Conservation (phyloP, 768 basidiomycete genomes). For the Termitomyces sp. region DNA sequence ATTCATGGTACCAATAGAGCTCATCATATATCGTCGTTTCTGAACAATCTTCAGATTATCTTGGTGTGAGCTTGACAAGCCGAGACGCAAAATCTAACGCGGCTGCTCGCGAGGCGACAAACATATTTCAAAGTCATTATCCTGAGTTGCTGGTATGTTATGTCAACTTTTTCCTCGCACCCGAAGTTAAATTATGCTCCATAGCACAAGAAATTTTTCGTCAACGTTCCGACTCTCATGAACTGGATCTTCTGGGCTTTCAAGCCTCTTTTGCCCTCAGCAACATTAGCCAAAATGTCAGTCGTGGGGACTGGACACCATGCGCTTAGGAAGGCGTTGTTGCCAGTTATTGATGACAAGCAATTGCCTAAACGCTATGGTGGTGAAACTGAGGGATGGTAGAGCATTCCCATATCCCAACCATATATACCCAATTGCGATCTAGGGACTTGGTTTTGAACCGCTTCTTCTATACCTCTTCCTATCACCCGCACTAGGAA, state of each 20-base stretch:
- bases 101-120: conserved; percentile 69
- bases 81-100: conserved; percentile 72
- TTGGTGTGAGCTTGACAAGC: conserved; percentile 59
- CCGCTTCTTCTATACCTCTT: neutral
- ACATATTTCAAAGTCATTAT: conserved; percentile 72
- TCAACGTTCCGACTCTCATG: conserved; percentile 72
- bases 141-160: conserved; percentile 66
- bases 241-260: conserved; percentile 85
- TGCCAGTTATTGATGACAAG: conserved; percentile 46
- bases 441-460: neutral
- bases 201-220: conserved; percentile 72
- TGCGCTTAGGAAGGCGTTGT: conserved; percentile 53
- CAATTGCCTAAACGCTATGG: conserved; percentile 71
- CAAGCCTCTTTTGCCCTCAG: conserved; percentile 65
- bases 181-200: neutral
- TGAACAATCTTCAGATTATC: conserved; percentile 50
- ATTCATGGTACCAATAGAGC: conserved; percentile 47
- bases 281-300: conserved; percentile 76
- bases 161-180: neutral
- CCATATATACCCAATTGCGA: neutral
- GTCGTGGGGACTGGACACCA: conserved; percentile 65
- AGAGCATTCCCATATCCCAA: conserved; percentile 1
- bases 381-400: conserved; percentile 55
- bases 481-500: neutral
- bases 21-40: neutral